Evolutionary conservation across 2,329 filamentous ascomycete species (phyloP).

Genomic region (Hirsutella rhossiliensis): DNA sequence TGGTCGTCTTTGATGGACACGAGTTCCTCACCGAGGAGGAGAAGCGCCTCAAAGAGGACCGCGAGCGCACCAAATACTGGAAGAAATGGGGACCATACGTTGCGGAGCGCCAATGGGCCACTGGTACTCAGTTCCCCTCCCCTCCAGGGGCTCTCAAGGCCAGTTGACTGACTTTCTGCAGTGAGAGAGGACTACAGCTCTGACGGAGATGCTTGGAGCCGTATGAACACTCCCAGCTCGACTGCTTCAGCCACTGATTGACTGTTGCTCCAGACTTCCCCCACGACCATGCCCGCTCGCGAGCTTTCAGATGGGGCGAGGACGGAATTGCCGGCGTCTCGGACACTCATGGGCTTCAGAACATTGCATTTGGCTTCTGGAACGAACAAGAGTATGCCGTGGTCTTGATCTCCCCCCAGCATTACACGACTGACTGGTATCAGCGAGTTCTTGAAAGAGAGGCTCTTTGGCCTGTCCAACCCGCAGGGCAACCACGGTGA

Average conservation of each 20-base stretch:
- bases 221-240: constrained; percentile 39
- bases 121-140: constrained; percentile 42
- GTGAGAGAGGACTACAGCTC: constrained; percentile 86
- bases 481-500: constrained; percentile 96
- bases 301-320: constrained; percentile 90
- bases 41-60: constrained; percentile 77
- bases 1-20: constrained; percentile 85
- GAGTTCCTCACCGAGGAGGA: constrained; percentile 86
- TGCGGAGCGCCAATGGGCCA: constrained; percentile 90
- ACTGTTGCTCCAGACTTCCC: constrained; percentile 60
- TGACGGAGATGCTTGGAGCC: constrained; percentile 90
- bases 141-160: neutral
- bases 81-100: constrained; percentile 97
- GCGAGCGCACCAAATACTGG: constrained; percentile 80
- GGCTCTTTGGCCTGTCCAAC: constrained; percentile 89
- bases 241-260: constrained; percentile 1
- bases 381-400: constrained; percentile 75
- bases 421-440: constrained; percentile 7
- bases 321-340: constrained; percentile 92
- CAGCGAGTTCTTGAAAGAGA: constrained; percentile 87
- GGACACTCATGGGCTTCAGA: constrained; percentile 81
- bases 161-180: constrained; percentile 13
- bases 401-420: neutral
- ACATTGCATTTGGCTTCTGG: constrained; percentile 95
- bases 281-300: constrained; percentile 79